Evolutionary conservation across 1,284 basidiomycete species (phyloP).

Genomic region (Fistulinella staudtii): DNA sequence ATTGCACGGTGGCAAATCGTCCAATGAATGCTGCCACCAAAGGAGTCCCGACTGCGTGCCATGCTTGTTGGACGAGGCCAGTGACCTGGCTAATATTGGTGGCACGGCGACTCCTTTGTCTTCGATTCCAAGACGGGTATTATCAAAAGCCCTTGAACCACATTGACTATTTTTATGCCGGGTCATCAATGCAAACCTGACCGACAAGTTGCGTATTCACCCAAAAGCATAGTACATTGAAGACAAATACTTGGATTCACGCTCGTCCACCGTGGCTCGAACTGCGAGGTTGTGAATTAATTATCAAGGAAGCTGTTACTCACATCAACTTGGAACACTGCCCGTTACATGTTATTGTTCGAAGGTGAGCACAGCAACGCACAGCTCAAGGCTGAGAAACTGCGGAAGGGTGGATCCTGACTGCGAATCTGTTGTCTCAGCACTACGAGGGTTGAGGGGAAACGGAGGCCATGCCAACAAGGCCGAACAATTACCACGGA

Average conservation of each 20-base stretch:
- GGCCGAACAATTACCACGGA: constrained; percentile 13
- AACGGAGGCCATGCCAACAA: constrained; percentile 22
- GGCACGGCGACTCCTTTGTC: too few species aligned
- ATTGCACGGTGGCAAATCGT: not conserved
- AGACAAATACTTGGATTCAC: too few species aligned
- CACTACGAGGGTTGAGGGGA: constrained; percentile 18
- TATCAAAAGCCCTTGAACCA: not conserved
- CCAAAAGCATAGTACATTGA: too few species aligned
- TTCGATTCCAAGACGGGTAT: not conserved
- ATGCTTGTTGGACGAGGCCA: constrained; percentile 2
- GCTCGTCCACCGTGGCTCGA: too few species aligned
- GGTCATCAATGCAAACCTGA: too few species aligned
- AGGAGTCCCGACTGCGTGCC: not conserved
- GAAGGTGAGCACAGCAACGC: constrained; percentile 3
- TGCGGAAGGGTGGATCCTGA: constrained; percentile 11
- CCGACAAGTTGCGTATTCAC: not conserved
- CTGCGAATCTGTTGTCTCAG: constrained; percentile 18
- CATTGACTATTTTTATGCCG: too few species aligned
- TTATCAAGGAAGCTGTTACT: constrained; percentile 9
- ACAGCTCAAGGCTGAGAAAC: constrained; percentile 7
- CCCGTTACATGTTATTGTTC: constrained; percentile 1
- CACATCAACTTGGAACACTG: constrained; percentile 12
- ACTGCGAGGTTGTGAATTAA: constrained; percentile 1
- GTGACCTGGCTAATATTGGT: constrained; percentile 3
- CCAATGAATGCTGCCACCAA: not conserved